Evolutionary conservation across 352 stramenopile species (phyloP).

Genomic region (Pythium catenulatum): DNA sequence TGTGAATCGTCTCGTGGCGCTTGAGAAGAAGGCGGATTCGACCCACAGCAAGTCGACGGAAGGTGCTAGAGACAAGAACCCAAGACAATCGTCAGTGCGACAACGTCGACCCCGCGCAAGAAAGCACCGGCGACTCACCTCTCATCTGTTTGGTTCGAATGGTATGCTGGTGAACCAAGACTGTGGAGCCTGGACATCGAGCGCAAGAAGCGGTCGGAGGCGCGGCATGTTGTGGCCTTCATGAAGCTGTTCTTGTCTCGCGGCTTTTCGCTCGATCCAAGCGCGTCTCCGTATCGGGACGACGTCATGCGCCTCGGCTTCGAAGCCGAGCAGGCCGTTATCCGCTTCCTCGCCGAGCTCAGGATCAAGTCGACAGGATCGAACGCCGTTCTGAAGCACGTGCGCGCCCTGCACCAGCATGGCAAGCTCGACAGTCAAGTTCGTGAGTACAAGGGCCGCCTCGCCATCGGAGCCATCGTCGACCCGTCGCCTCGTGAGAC

Average conservation of each 20-base stretch:
- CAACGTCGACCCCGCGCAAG: neutral
- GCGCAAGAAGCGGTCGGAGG: constrained; percentile 46
- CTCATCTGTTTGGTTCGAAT: constrained; percentile 46
- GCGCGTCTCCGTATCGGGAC: neutral
- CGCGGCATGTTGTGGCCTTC: constrained; percentile 53
- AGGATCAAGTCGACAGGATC: neutral
- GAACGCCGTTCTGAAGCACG: constrained; percentile 3
- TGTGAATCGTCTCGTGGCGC: neutral
- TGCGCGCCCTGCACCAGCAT: constrained; percentile 1
- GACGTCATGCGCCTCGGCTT: neutral
- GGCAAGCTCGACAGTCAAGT: constrained; percentile 3
- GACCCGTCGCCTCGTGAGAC: constrained; percentile 14
- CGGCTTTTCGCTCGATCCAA: constrained; percentile 29
- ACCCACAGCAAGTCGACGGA: neutral
- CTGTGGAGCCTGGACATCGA: constrained; percentile 41
- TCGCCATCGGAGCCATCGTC: neutral
- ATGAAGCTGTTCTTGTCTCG: constrained; percentile 62
- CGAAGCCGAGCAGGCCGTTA: neutral
- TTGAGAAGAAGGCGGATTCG: neutral
- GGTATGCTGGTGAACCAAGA: constrained; percentile 53
- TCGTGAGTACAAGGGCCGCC: neutral
- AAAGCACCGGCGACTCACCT: neutral
- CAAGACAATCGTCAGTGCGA: neutral
- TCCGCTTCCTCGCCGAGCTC: neutral
- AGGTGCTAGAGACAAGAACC: neutral